A percentile compares a stretch with the other conserved stretches of the same genome.
Evolutionary conservation across 441 rosid species (phyloP).

Genomic region (Erodium moschatum): DNA sequence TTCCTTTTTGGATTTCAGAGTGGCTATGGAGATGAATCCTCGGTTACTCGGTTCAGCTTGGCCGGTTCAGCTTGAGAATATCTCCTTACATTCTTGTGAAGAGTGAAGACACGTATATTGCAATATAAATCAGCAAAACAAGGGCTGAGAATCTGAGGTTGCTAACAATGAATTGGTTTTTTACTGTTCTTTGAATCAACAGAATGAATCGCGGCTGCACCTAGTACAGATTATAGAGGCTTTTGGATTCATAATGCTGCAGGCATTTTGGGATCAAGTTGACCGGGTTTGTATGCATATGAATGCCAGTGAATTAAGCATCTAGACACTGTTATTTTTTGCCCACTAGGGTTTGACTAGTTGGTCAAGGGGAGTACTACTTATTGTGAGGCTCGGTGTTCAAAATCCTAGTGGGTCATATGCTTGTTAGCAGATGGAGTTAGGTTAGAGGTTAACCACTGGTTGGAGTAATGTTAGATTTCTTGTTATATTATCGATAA

Average conservation of each 20-base stretch:
- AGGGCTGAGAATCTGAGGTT: no score
- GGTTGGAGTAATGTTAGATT: neutral
- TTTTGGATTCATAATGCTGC: neutral
- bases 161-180: no score
- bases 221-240: neutral
- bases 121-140: slow-evolving; percentile 16
- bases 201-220: neutral
- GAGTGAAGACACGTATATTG: slow-evolving; percentile 24
- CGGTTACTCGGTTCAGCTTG: slow-evolving; percentile 62
- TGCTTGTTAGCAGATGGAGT: no score
- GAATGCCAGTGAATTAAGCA: neutral
- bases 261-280: neutral
- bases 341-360: no score
- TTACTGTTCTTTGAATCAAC: no score
- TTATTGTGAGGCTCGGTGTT: no score
- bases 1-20: slow-evolving; percentile 47
- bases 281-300: no score
- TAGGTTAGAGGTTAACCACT: no score
- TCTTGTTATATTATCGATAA: neutral
- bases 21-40: slow-evolving; percentile 68
- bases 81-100: slow-evolving; percentile 34
- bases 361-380: no score
- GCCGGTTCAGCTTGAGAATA: slow-evolving; percentile 62
- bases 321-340: neutral
- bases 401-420: no score